Conservation (phyloP, 768 basidiomycete genomes). For the Pseudohyphozyma bogoriensis region DNA sequence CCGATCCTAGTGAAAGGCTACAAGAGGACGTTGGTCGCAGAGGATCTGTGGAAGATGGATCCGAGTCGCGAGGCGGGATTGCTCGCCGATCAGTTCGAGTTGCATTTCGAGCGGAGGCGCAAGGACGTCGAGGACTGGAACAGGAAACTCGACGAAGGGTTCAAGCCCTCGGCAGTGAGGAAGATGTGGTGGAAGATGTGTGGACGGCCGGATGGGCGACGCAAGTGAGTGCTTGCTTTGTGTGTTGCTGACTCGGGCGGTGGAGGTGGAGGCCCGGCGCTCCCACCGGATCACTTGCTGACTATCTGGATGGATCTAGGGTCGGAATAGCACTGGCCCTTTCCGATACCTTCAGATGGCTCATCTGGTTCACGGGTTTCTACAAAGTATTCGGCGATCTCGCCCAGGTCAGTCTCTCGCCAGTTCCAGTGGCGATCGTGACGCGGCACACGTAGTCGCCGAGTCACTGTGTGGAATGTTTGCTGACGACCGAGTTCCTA, state of each 20-base stretch:
- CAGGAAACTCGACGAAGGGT: constrained; percentile 52
- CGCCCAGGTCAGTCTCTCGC: too few species aligned
- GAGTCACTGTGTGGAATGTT: too few species aligned
- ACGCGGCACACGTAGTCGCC: too few species aligned
- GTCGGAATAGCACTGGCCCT: not conserved
- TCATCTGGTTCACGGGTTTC: constrained; percentile 62
- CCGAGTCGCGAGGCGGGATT: constrained; percentile 44
- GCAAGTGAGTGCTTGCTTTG: too few species aligned
- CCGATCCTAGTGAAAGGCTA: constrained; percentile 50
- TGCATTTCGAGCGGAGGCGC: constrained; percentile 48
- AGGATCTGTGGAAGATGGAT: constrained; percentile 63
- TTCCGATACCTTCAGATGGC: constrained; percentile 55
- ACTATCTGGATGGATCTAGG: too few species aligned
- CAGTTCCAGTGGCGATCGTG: too few species aligned
- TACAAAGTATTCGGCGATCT: constrained; percentile 62
- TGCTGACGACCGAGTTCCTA: too few species aligned
- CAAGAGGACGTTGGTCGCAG: constrained; percentile 60
- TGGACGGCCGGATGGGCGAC: too few species aligned
- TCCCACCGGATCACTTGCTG: too few species aligned
- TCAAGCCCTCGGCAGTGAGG: constrained; percentile 46
- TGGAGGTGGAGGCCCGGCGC: too few species aligned
- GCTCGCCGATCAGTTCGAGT: constrained; percentile 50
- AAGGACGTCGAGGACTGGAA: constrained; percentile 58
- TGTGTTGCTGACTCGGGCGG: too few species aligned
- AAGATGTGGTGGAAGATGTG: constrained; percentile 49